These are phyloP conservation scores for Apiotrichum gracile DNA, from an alignment of 1,284 basidiomycete species.

Conservation along the genomic window DNA sequence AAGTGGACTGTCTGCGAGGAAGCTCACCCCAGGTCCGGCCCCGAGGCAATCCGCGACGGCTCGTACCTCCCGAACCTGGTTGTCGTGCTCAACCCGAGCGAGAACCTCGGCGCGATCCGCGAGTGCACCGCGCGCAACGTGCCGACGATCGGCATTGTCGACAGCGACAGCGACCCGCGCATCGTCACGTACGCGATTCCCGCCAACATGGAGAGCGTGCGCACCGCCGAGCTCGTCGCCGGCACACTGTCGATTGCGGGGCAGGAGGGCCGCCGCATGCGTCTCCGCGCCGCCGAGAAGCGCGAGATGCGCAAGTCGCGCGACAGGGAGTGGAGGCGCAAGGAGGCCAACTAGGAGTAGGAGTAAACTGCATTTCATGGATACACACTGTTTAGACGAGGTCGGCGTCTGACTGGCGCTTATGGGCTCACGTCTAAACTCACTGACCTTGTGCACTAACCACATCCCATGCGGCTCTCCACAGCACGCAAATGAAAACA, in stretches of 20 bases:
- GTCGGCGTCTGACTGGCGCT: too few relatives aligned
- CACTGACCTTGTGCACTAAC: too few relatives aligned
- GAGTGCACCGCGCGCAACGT: slow-evolving; percentile 79
- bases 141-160: slow-evolving; percentile 83
- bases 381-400: too few relatives aligned
- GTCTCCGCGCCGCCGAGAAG: slow-evolving; percentile 7
- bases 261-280: slow-evolving; percentile 57
- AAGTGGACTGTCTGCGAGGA: slow-evolving; percentile 15
- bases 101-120: slow-evolving; percentile 74
- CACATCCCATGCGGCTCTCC: too few relatives aligned
- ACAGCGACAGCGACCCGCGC: slow-evolving; percentile 93
- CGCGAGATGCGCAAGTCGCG: neutral
- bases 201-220: slow-evolving; percentile 73
- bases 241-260: slow-evolving; percentile 90
- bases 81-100: slow-evolving; percentile 79
- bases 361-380: neutral
- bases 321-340: slow-evolving; percentile 1
- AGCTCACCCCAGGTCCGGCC: slow-evolving; percentile 52
- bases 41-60: slow-evolving; percentile 55
- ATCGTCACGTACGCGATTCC: slow-evolving; percentile 98
- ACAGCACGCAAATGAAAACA: neutral
- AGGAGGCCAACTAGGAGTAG: neutral
- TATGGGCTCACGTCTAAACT: too few relatives aligned
- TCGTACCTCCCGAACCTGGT: slow-evolving; percentile 77
- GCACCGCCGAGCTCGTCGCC: slow-evolving; percentile 82